Base-by-base conservation (phyloP, 1,284 basidiomycete genomes). In the Phylloporus gajari region DNA sequence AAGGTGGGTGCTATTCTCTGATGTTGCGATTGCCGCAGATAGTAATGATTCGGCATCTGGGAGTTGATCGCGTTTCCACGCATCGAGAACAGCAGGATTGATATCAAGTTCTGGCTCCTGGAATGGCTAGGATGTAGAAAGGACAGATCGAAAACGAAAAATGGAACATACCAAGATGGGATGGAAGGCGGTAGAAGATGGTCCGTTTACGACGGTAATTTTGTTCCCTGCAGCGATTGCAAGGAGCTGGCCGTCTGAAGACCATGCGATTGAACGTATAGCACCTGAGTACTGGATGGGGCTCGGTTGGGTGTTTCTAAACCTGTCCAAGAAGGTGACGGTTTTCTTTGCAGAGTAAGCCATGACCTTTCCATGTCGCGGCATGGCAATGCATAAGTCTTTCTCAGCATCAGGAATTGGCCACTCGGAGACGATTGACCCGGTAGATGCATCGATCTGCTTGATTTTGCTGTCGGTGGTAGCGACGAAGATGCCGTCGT, bases 351-450 rank as follows among this genome's bases (percentile, higher is more conserved):
- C 4, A n/a, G 58, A 32, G 21, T 40, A 40, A 15, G 59, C 59
- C 25, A 73, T 27, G 13, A 71, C 66, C 13, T n/a, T 13, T 1
- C 40, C 64, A 7, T 63, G 59, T 9, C 53, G 53, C 4, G 68
- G n/a, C 2, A 71, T 30, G 15, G 38, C 59, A 35, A 74, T 46
- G 25, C 30, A 51, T 4, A 46, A 38, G 35, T 0, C 6, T 3
- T 6, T 25, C 2, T 30, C 27, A 2, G 27, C 4, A 5, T 8
- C 6, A 4, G 60, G 65, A 53, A 62, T 38, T 11, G 62, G 15
- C 72, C 65, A 73, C 56, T 65, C n/a, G 3, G 51, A 44, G 56
- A 58, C 9, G 30, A 19, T 32, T 58, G 56, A 58, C 56, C 30
- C 19, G 30, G 30, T 56, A 17, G 48, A 65, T 5, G 13, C 3